phyloP scores from a whole-genome alignment of 495 filamentous ascomycete species.

The Hypoxylon cercidicola region DNA sequence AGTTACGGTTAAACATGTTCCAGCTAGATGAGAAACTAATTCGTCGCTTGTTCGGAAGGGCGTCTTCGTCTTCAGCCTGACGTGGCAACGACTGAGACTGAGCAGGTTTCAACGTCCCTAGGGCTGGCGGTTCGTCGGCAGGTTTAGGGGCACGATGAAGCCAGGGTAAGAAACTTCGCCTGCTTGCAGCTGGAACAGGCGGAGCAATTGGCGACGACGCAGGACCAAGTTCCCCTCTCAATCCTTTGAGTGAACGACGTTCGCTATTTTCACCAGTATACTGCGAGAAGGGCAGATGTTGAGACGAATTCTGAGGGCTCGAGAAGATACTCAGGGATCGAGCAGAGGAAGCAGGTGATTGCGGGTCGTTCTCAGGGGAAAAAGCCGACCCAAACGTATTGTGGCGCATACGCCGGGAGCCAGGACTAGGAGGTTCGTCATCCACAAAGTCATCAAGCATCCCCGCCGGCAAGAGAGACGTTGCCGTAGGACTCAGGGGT shows the following conservation, averaged over 20 bases:
- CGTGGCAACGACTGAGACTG: slow-evolving; percentile 86
- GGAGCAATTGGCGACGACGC: slow-evolving; percentile 42
- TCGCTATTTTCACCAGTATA: slow-evolving; percentile 54
- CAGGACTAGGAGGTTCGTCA: slow-evolving; percentile 68
- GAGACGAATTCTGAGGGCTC: slow-evolving; percentile 71
- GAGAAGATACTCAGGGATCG: slow-evolving; percentile 72
- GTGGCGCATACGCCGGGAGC: slow-evolving; percentile 44
- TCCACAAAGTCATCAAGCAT: slow-evolving; percentile 77
- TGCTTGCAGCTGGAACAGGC: slow-evolving; percentile 43
- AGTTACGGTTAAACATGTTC: slow-evolving; percentile 69
- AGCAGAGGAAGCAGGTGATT: slow-evolving; percentile 76
- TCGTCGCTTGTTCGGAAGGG: slow-evolving; percentile 53
- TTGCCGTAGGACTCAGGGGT: slow-evolving; percentile 84
- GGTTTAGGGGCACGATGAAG: slow-evolving; percentile 79
- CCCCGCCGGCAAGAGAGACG: slow-evolving; percentile 80
- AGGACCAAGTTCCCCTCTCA: slow-evolving; percentile 39
- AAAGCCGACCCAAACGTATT: slow-evolving; percentile 47
- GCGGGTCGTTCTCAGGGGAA: slow-evolving; percentile 63
- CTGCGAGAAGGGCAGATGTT: slow-evolving; percentile 63
- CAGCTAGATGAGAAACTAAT: slow-evolving; percentile 61
- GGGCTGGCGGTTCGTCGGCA: slow-evolving; percentile 71
- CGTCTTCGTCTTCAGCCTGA: slow-evolving; percentile 60
- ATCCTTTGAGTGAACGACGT: slow-evolving; percentile 49
- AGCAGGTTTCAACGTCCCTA: slow-evolving; percentile 77
- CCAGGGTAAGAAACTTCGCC: slow-evolving; percentile 62